Base-by-base conservation (phyloP, 768 basidiomycete genomes). In the Candolleomyces eurysporus region DNA sequence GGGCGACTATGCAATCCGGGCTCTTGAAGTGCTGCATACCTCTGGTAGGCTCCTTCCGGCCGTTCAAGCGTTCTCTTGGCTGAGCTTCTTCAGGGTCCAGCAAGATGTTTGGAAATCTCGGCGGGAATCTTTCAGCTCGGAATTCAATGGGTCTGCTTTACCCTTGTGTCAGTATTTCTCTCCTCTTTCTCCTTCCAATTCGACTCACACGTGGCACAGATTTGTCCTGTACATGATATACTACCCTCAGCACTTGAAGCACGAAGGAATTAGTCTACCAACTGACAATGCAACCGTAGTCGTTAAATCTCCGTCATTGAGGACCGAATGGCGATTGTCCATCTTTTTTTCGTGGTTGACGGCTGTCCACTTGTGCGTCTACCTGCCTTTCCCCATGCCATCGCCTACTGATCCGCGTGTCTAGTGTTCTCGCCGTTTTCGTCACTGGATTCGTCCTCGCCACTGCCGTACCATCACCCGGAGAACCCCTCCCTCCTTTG, bases 201-300 rank as follows among this genome's bases (percentile, higher is more conserved):
- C 19, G 51, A 40, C 30, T 53, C n/a, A 49, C n/a, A 46, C 8
- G 30, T 7, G n/a, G 4, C 49, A 17, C 26, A 98, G 96, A 48
- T 80, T 98, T 61, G 81, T 96, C 0, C 84, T 99, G 2, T 98
- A 92, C 76, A 88, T 99, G 78, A 77, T 91, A 45, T 98, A 95
- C 78, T 98, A 93, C 71, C 97, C 97, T 0, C 75, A 81, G 6
- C 85, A 91, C 67, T 85, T 90, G 69, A 97, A 96, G 75, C 91
- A 88, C 69, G 52, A 65, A 21, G 59, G 65, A n/a, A 48, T 69
- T 22, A 64, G 68, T 36, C 64, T 69, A 1, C 32, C 59, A 31
- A 66, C 66, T 19, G 51, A 61, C 48, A 78, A 74, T 14, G 79
- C 79, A 0, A 73, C 76, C 9, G 72, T 73, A 9, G 75, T 75